Evolutionary conservation across 106 monocot genomes (phyloP), one percentile per base, ranked within the genome.

Genomic region (Allium fistulosum): DNA sequence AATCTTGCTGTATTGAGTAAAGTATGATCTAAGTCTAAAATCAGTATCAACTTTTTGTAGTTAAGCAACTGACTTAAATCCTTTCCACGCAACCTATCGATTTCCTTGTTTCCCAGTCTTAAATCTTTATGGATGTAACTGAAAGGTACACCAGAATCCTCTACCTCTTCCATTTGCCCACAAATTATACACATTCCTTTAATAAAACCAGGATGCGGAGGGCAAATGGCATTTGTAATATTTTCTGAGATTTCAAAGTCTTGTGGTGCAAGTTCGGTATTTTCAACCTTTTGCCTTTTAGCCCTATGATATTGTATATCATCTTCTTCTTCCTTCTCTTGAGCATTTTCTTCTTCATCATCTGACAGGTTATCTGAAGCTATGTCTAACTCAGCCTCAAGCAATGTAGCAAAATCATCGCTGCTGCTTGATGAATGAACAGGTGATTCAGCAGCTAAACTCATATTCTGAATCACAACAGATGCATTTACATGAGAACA

Each of bases 21-120:
- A 46, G 96, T 92, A 69, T 97, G 92, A 56, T 97, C 96, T 76
- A 97, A 81, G 63, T 97, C 96, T 61, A 97, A 77, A 6, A 97
- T 86, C 47, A 97, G 53, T 46, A 88, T 82, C 10, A 97, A 70
- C 61, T 92, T 97, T 58, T 80, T 88, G 26, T 74, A 67, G 9
- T 66, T 76, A 48, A 92, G 27, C 50, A 86, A 65, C 9, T 80
- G 81, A 64, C 82, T 92, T 51, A 81, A 45, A 76, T 85, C 84
- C 53, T 67, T 77, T 57, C 69, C 82, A 61, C 89, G 84, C 13
- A 89, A 27, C 59, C 91, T 86, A 26, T 88, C 77, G 55, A 87
- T 83, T 77, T 97, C 97, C 16, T 45, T 53, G 16, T 64, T 57
- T 27, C 62, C 76, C 22, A 97, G 69, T 70, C 69, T 92, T 69